Percentiles rank a stretch among this genome's conserved stretches.
phyloP scores from a whole-genome alignment of 1,284 basidiomycete species.

The Caloboletus firmus region DNA sequence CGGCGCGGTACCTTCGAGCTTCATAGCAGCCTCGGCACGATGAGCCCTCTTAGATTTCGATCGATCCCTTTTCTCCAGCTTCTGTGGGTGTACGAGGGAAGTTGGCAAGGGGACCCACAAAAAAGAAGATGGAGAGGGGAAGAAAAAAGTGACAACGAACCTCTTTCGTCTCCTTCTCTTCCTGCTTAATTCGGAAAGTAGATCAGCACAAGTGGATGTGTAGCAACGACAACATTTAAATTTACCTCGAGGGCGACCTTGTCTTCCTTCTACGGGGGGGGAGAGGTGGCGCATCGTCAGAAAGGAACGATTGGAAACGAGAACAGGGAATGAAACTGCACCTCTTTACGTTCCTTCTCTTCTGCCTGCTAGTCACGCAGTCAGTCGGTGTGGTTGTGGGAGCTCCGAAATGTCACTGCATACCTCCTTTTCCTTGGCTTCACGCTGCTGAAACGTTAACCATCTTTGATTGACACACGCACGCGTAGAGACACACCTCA shows the following conservation, averaged over 20 bases:
- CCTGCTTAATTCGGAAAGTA: conserved; percentile 38
- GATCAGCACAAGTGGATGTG: conserved; percentile 17
- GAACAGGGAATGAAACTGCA: conserved; percentile 23
- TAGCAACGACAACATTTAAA: conserved; percentile 1
- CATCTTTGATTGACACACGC: not conserved
- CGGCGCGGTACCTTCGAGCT: conserved; percentile 30
- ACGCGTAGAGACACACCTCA: conserved; percentile 50
- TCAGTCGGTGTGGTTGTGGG: not conserved
- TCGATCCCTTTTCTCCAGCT: conserved; percentile 58
- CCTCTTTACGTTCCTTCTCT: conserved; percentile 58
- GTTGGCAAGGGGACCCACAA: conserved; percentile 1
- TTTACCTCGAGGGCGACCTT: conserved; percentile 44
- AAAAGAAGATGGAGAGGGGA: no score
- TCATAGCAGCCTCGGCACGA: conserved; percentile 39
- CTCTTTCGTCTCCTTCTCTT: conserved; percentile 53
- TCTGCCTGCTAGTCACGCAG: conserved; percentile 38
- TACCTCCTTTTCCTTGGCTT: conserved; percentile 73
- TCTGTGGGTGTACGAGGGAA: conserved; percentile 33
- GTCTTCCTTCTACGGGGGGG: conserved; percentile 54
- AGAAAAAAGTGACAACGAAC: conserved; percentile 34
- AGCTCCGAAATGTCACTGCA: conserved; percentile 5
- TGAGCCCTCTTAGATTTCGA: conserved; percentile 54
- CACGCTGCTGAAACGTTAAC: conserved; percentile 48
- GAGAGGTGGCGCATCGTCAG: conserved; percentile 23
- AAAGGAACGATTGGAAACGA: not conserved